Evolutionary conservation across 768 basidiomycete species (phyloP).

Genomic region (Suillus occidentalis): DNA sequence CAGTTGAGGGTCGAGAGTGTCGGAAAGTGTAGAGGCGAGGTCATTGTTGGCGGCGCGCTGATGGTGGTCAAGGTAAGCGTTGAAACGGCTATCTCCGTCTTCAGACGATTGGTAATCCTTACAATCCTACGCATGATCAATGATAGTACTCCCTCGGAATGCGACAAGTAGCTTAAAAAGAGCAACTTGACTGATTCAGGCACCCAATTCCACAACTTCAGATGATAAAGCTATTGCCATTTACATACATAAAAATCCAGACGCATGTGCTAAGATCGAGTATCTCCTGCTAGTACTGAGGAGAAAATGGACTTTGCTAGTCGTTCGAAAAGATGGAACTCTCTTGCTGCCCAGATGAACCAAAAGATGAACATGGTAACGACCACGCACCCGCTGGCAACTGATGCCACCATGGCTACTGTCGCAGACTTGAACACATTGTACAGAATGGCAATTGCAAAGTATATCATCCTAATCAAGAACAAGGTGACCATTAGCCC

Average conservation of each 20-base stretch:
- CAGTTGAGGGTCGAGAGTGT: too few relatives aligned
- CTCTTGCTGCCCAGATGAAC: constrained; percentile 1
- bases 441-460: neutral
- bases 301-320: neutral
- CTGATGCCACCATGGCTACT: neutral
- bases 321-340: neutral
- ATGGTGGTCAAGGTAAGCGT: too few relatives aligned
- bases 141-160: too few relatives aligned
- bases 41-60: too few relatives aligned
- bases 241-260: neutral
- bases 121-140: too few relatives aligned
- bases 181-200: neutral
- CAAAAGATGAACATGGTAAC: neutral
- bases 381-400: neutral
- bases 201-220: neutral
- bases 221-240: neutral
- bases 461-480: neutral
- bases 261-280: neutral
- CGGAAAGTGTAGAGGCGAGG: too few relatives aligned
- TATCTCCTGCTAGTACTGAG: neutral
- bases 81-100: too few relatives aligned
- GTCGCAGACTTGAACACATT: neutral
- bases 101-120: too few relatives aligned
- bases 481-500: neutral
- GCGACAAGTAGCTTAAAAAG: too few relatives aligned